A percentile compares a stretch with the other conserved stretches of the same genome.
phyloP scores from a whole-genome alignment of 176 grass and related monocot genomes.

The Thalia dealbata region DNA sequence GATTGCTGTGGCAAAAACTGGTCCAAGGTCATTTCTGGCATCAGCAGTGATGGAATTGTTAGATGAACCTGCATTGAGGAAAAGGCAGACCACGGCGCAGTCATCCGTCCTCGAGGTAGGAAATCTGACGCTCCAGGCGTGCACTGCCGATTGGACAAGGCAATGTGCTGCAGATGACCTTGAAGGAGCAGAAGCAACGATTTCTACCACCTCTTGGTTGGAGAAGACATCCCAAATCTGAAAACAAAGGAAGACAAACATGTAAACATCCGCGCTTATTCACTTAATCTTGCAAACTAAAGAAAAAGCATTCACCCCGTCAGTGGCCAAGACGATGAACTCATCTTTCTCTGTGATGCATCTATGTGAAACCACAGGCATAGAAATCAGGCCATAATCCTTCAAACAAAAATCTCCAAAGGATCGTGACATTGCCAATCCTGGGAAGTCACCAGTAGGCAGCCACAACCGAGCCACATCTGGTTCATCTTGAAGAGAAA shows the following conservation, averaged over 20 bases:
- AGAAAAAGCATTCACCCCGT: background rate
- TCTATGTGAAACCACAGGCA: slow-evolving; percentile 5
- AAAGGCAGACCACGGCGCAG: slow-evolving; percentile 15
- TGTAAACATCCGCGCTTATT: background rate
- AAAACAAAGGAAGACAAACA: background rate
- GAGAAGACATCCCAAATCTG: slow-evolving; percentile 14
- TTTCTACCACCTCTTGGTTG: slow-evolving; percentile 4
- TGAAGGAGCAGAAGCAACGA: slow-evolving; percentile 2
- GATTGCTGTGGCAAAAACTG: background rate
- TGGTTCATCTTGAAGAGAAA: slow-evolving; percentile 9
- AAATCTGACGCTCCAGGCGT: slow-evolving; percentile 1
- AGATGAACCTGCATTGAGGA: background rate
- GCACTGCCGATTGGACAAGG: slow-evolving; percentile 1
- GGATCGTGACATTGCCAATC: slow-evolving; percentile 15
- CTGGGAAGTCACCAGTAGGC: background rate
- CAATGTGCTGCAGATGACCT: slow-evolving; percentile 5
- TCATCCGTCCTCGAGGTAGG: slow-evolving; percentile 5
- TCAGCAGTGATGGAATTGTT: background rate
- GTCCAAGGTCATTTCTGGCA: background rate
- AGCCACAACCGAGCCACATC: slow-evolving; percentile 8
- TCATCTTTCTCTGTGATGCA: slow-evolving; percentile 10
- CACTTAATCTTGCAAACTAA: background rate
- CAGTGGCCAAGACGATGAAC: slow-evolving; percentile 13
- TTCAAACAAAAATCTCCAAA: slow-evolving; percentile 19
- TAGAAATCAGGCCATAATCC: slow-evolving; percentile 15